A percentile compares a stretch with the other conserved stretches of the same genome.
These are phyloP conservation scores for Metschnikowia orientalis DNA, from an alignment of 805 yeast species.

Conservation along the genomic window DNA sequence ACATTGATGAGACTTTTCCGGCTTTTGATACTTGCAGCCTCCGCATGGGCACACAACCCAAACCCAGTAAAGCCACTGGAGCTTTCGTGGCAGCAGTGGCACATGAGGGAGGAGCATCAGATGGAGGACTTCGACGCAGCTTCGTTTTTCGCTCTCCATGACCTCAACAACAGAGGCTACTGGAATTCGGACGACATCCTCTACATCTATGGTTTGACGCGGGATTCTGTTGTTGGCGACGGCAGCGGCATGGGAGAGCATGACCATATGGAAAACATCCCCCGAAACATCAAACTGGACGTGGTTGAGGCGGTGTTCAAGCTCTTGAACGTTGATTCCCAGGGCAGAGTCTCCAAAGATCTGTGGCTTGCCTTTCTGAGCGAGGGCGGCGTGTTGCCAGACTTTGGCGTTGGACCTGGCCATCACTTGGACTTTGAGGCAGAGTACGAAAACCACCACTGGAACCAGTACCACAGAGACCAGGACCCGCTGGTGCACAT, in stretches of 20 bases:
- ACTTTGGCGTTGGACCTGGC: conserved; percentile 89
- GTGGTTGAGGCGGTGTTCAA: conserved; percentile 54
- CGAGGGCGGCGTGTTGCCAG: conserved; percentile 75
- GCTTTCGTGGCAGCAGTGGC: conserved; percentile 77
- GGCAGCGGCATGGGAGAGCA: conserved; percentile 89
- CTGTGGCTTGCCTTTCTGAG: conserved; percentile 65
- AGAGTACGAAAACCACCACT: conserved; percentile 93
- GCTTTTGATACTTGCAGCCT: conserved; percentile 1
- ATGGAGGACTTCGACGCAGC: conserved; percentile 68
- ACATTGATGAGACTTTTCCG: neutral
- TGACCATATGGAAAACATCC: conserved; percentile 47
- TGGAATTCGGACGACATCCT: conserved; percentile 62
- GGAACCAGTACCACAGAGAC: conserved; percentile 75
- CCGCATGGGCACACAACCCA: conserved; percentile 10
- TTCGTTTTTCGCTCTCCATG: conserved; percentile 79
- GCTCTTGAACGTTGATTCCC: conserved; percentile 61
- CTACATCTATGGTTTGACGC: conserved; percentile 72
- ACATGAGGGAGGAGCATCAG: conserved; percentile 86
- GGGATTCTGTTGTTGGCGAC: conserved; percentile 72
- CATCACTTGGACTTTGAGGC: conserved; percentile 91
- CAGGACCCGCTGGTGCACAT: conserved; percentile 76
- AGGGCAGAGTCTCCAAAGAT: conserved; percentile 57
- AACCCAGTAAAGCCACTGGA: conserved; percentile 26
- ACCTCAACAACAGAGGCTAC: conserved; percentile 54
- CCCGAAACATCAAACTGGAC: conserved; percentile 49